A percentile compares a stretch with the other conserved stretches of the same genome.
These are phyloP conservation scores for Candida broadrunensis DNA, from an alignment of 805 yeast species.

Conservation along the genomic window DNA sequence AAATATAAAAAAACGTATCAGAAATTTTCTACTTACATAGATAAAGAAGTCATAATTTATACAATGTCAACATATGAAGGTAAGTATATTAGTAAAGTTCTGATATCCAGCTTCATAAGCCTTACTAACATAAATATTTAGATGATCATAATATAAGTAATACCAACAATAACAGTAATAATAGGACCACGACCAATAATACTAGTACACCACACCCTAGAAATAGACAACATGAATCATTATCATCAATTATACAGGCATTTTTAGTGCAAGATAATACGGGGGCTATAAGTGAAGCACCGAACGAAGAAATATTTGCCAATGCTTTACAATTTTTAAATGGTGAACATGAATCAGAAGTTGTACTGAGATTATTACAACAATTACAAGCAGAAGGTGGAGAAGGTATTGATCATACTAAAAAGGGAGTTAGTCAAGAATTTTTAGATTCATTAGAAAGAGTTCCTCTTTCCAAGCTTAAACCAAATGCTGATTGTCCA, in stretches of 20 bases:
- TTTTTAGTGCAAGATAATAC: conserved; percentile 20
- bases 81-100: conserved; percentile 15
- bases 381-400: conserved; percentile 1
- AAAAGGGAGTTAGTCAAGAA: conserved; percentile 60
- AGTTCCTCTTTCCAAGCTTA: conserved; percentile 34
- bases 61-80: conserved; percentile 45
- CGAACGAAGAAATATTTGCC: conserved; percentile 19
- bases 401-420: neutral
- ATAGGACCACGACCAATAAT: neutral
- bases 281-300: neutral
- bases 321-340: conserved; percentile 29
- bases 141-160: conserved; percentile 37
- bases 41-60: too few relatives aligned
- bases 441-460: conserved; percentile 78
- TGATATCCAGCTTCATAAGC: too few relatives aligned
- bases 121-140: too few relatives aligned
- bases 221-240: conserved; percentile 28
- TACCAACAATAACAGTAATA: conserved; percentile 4
- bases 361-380: conserved; percentile 12
- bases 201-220: conserved; percentile 10
- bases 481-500: conserved; percentile 67
- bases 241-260: conserved; percentile 30
- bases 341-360: conserved; percentile 29
- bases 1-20: too few relatives aligned
- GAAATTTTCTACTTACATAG: too few relatives aligned